Evolutionary conservation across 768 basidiomycete genomes (phyloP), one percentile per base, ranked within the genome.

Genomic region (Leccinum uliginosum): DNA sequence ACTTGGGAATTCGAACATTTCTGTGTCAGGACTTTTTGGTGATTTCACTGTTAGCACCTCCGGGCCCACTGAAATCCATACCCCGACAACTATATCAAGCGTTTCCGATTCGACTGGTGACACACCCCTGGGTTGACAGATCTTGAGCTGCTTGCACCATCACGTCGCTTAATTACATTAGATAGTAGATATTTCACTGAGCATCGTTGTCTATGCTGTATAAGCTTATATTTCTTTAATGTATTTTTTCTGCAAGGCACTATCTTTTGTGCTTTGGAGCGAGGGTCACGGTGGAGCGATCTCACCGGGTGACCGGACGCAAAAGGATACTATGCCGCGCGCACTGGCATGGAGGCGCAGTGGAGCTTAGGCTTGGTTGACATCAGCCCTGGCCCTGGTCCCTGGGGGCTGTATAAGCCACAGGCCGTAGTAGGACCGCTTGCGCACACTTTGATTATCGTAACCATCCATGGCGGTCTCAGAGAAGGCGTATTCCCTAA

Each of bases 21-120:
- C 3, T 44, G 43, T 45, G 50, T 23, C 62, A 88, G 86, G 86
- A 89, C 63, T 86, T 81, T 58, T 75, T 89, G 47, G 74, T 78
- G 7, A 66, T 86, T 15, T 71, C 75, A 1, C 60, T 87, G 58
- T 59, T 76, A 27, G 76, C 76, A 0, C 66, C 74, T 34, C 70
- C 65, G 65, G 69, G 73, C 8, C 68, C 60, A 68, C 71, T 54
- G 32, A 61, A 63, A 55, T 65, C 75, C 53, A 65, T 79, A 53
- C 54, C 74, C 45, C 59, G 71, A 12, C 65, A 80, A 66, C 59
- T 72, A 58, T 78, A 80, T 62, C 68, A 82, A 38, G 72, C 77
- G 8, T 76, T 86, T 57, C 80, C 86, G 3, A 82, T 88, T 30
- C 77, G 79, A 52, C 65, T 88, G 38, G 85, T 86, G 38, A 85